Evolutionary conservation across 345 rosid species (phyloP).

Genomic region (Barbarea vulgaris): DNA sequence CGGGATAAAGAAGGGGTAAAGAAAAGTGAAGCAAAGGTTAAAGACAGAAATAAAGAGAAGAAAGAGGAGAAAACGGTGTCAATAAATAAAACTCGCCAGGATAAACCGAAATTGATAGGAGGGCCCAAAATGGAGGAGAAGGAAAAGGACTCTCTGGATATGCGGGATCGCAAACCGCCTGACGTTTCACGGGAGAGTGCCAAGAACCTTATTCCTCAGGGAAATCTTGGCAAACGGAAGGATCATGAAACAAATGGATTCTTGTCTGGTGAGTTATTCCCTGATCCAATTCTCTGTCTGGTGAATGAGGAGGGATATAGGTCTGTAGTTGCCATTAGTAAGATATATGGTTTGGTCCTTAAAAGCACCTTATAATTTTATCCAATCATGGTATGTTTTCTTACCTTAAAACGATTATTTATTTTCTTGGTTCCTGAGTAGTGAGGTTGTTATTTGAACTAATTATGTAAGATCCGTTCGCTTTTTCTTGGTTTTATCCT

Average conservation of each 20-base stretch:
- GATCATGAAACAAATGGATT: conserved; percentile 59
- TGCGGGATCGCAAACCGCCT: conserved; percentile 11
- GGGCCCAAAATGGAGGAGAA: conserved; percentile 25
- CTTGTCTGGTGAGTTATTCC: conserved; percentile 61
- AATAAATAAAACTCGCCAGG: conserved; percentile 41
- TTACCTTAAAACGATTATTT: conserved; percentile 15
- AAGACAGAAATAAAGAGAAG: conserved; percentile 44
- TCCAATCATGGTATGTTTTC: conserved; percentile 35
- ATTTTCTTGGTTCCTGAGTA: background rate
- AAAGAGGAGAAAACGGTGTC: conserved; percentile 47
- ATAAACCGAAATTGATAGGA: conserved; percentile 40
- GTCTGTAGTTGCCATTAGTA: conserved; percentile 33
- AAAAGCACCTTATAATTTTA: conserved; percentile 32
- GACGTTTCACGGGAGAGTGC: conserved; percentile 13
- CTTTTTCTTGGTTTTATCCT: conserved; percentile 36
- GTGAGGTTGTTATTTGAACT: background rate
- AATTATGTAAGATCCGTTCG: background rate
- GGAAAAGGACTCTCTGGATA: conserved; percentile 17
- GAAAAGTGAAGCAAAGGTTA: conserved; percentile 47
- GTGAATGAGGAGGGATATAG: conserved; percentile 33
- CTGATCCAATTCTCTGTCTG: conserved; percentile 34
- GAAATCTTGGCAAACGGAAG: conserved; percentile 62
- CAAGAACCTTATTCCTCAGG: conserved; percentile 33
- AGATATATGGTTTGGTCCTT: conserved; percentile 27
- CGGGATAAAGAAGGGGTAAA: conserved; percentile 45